phyloP scores from a whole-genome alignment of 768 basidiomycete genomes.

The Serendipita vermifera region DNA sequence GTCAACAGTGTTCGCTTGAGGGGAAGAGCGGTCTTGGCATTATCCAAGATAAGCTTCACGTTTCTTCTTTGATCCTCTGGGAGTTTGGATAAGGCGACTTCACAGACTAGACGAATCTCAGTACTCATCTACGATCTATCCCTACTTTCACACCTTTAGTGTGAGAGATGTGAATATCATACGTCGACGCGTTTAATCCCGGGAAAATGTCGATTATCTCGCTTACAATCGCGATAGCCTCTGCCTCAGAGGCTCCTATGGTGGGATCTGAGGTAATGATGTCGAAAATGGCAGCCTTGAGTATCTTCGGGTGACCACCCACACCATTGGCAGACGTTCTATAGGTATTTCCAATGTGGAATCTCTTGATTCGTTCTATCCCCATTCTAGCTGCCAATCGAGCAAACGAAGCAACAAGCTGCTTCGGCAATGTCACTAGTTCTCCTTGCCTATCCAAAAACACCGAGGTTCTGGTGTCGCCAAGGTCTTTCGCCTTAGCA shows the following conservation, averaged over 20 bases:
- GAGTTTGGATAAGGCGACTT: conserved; percentile 47
- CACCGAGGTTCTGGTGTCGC: conserved; percentile 51
- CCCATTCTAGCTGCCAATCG: conserved; percentile 59
- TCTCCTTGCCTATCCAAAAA: conserved; percentile 75
- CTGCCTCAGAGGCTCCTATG: conserved; percentile 59
- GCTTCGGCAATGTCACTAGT: conserved; percentile 57
- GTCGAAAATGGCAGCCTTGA: conserved; percentile 69
- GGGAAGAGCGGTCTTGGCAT: conserved; percentile 47
- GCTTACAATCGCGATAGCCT: conserved; percentile 55
- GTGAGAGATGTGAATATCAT: conserved; percentile 71
- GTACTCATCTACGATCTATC: not conserved
- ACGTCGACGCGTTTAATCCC: conserved; percentile 45
- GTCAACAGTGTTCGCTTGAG: conserved; percentile 58
- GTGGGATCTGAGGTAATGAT: conserved; percentile 65
- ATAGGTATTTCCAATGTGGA: conserved; percentile 63
- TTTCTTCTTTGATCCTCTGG: conserved; percentile 41
- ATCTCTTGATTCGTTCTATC: conserved; percentile 65
- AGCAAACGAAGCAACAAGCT: conserved; percentile 66
- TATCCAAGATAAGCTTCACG: conserved; percentile 51
- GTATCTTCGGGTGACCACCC: conserved; percentile 57
- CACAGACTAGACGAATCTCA: conserved; percentile 40
- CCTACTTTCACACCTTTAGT: conserved; percentile 42
- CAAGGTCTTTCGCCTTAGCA: conserved; percentile 33
- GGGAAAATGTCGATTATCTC: conserved; percentile 57
- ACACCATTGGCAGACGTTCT: conserved; percentile 43